Evolutionary conservation across 2,329 filamentous ascomycete species (phyloP), one percentile per base, ranked within the genome.

Genomic region (Myrmaecium sp.): DNA sequence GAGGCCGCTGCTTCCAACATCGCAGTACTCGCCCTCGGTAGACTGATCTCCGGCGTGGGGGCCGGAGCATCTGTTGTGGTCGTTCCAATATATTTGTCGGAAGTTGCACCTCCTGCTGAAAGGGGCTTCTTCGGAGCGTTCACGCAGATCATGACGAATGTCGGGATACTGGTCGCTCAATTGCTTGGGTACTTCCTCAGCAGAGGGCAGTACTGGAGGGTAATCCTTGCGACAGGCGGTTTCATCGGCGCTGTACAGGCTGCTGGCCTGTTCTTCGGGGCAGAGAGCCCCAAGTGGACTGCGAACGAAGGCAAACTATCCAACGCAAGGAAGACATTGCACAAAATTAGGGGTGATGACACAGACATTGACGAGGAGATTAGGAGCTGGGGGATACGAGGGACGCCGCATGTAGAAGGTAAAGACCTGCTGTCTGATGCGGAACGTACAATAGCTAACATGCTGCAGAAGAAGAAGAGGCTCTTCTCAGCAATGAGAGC

Each of bases 121-220:
- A 69, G 74, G 29, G 84, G 83, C 4, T 70, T 92, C 35, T 95
- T 93, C 40, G 70, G 70, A 7, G 60, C 64, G 18, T 76, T 91
- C 52, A 95, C 89, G 0, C 86, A 98, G 48, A 74, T 95, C 43
- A 84, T 83, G 52, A 84, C 84, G 58, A 95, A 95, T 43, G 58
- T 84, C 14, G 89, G 89, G 30, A 94, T 98, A 28, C 55, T 98
- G 22, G 55, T 71, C 14, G 75, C 84, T 0, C 89, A 95, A 51
- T 64, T 74, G 0, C 57, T 95, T 18, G 89, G 89, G 0, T 89
- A 79, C 44, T 94, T 93, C 49, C 47, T 93, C 30, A 93, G 83
- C 55, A 65, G 74, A 41, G 81, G 69, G 4, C 69, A 64, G 15
- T 62, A 76, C 17, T 98, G 89, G 89, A 65, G 89, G 31, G 64